Base-by-base conservation (phyloP, 495 filamentous ascomycete genomes). In the Penicillium lividum region DNA sequence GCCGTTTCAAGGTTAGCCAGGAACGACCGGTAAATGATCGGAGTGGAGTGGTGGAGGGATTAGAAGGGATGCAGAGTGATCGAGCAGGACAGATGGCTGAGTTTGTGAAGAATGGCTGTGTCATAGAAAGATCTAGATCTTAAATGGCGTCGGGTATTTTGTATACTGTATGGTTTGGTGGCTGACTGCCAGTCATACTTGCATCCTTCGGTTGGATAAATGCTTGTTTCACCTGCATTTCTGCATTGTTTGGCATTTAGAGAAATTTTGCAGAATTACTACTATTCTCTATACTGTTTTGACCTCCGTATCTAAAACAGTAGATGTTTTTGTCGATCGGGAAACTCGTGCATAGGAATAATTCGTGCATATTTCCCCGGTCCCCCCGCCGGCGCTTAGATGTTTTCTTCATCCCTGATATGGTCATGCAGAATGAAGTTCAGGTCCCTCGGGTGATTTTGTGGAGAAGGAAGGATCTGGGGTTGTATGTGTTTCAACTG, bases 1-100 rank as follows among this genome's bases (percentile, higher is more conserved):
- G 82, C 38, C 77, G 80, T 64, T 83, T 73, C 53, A 84, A 84
- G 68, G 77, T 83, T 71, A 82, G 80, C 59, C 80, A 84, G 66
- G 81, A 84, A 64, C 59, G 74, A 62, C 58, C 55, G 18, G 53
- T 64, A 3, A 70, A 64, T 1, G 81, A 84, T 66, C 64, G 73
- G 3, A 54, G 67, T 5, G 81, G 82, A 7, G 75, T 82, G 3
- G 59, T 84, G 45, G 57, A 79, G 25, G 81, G 81, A 3, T 77
- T 84, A 16, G 38, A 40, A 7, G 38, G 38, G 38, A 40, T 40
- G 15, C 38, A 40, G 38, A 13, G 53, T 16, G 18, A 58, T 62
- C 28, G 16, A 28, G 65, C 65, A 42, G 54, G 36, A 51, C 38
- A 61, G 43, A 67, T 67, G 65, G 62, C 58, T 22, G 53, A 36